Base-by-base conservation (phyloP, 2,329 filamentous ascomycete species). In the Aspergillus proliferans region DNA sequence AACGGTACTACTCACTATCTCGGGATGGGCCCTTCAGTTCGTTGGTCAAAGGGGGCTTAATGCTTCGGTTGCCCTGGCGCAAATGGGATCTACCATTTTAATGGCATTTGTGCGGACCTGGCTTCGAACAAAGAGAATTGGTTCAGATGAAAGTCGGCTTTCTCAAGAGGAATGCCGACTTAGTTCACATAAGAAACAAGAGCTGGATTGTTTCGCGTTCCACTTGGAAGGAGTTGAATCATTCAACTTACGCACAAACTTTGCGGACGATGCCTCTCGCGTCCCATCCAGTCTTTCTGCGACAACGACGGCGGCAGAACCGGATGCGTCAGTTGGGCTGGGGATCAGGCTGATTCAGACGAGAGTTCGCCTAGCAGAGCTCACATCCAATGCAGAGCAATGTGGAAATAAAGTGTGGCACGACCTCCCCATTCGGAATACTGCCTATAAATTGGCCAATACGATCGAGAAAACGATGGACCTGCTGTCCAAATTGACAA, bases 11-110 rank as follows among this genome's bases (percentile, higher is more conserved):
- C 44, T 62, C 1, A 67, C 67, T 0, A 48, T 67, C 9, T 2
- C 62, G 3, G 69, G 69, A 1, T 72, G 68, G 15, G 52, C 71
- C 3, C 42, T 66, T 1, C 69, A 73, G 46, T 73, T 73, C 26
- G 54, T 72, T 6, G 70, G 70, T 2, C 54, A 70, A 1, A 58
- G 69, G 43, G 68, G 65, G 1, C 55, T 71, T 4, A 66, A 71
- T 45, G 57, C 67, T 1, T 67, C 66, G 0, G 65, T 72, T 6
- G 64, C 63, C 14, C 47, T 72, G 2, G 58, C 61, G 22, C 64
- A 71, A 34, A 33, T 71, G 18, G 67, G 64, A 0, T 62, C 63
- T 1, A 69, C 64, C 0, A 53, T 72, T 1, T 6, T 69, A 2
- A 72, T 72, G 70, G 58, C 64, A 15, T 43, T 68, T 14, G 48